Percentiles rank a stretch among this genome's conserved stretches.
Evolutionary conservation across 805 yeast genomes (phyloP).

Genomic region (Saccharomycopsis sp.): DNA sequence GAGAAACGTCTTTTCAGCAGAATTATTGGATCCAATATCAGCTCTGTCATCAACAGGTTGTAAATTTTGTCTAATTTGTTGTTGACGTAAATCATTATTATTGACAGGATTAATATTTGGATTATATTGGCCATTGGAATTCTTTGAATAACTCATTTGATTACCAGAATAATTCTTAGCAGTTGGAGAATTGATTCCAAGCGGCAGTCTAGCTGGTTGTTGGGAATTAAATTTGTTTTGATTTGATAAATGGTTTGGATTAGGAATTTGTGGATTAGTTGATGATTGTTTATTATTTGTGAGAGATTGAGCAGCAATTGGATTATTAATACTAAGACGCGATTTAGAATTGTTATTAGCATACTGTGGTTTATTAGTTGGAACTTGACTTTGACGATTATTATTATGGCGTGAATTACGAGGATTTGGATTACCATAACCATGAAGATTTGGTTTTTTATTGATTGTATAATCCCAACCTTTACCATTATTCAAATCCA

Average conservation of each 20-base stretch:
- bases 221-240: no score
- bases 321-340: conserved; percentile 14
- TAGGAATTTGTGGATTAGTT: neutral
- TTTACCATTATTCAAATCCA: conserved; percentile 65
- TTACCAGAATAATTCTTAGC: no score
- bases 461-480: conserved; percentile 75
- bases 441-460: conserved; percentile 71
- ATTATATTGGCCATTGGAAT: no score
- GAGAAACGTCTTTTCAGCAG: conserved; percentile 13
- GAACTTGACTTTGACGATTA: conserved; percentile 22
- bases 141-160: no score
- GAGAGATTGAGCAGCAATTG: conserved; percentile 13
- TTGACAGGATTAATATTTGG: neutral
- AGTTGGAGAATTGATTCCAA: no score
- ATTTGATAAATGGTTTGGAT: neutral
- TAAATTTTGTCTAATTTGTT: conserved; percentile 19
- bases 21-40: conserved; percentile 12
- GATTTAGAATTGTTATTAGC: conserved; percentile 15
- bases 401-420: conserved; percentile 22
- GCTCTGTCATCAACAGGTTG: conserved; percentile 15
- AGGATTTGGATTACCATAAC: conserved; percentile 68
- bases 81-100: conserved; percentile 13
- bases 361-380: conserved; percentile 22
- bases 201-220: no score
- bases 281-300: conserved; percentile 1